Evolutionary conservation across 179 eudicot species (phyloP), one percentile per base, ranked within the genome.

Genomic region (Sideroxylon spinosum): DNA sequence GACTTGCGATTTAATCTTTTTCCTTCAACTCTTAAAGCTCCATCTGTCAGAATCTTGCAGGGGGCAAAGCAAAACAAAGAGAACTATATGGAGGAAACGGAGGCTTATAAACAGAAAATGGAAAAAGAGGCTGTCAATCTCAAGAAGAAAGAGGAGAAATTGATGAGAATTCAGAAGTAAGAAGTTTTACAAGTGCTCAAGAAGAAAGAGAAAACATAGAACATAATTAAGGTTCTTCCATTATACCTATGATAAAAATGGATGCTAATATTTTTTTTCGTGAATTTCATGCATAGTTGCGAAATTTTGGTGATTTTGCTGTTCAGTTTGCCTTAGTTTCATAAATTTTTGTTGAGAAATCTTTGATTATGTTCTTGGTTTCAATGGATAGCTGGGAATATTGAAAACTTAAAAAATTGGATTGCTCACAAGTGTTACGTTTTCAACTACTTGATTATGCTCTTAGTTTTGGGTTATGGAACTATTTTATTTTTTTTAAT

Each of bases 181-280:
- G 97, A 93, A 86, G 98, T 97, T 68, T 75, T 94, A 78, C 96
- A 90, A 72, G 80, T 94, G 84, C 93, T 94, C 23, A 94, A 90
- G 79, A 94, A 93, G 93, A 93, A 94, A 62, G 97, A 94, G 79
- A 92, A 93, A 86, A 86, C 93, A 70, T 91, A 89, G n/a, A 88
- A 84, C 82, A 82, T 94, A 37, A 94, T 94, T 22, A 94, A 94
- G 97, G 97, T 91, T 17, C 13, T 3, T 53, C 0, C 1, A 17
- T 14, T 16, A 14, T 2, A 44, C 44, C 44, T 37, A 16, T 7
- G 20, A 74, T 74, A 23, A 29, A 59, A 25, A 6, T 28, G 3
- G 37, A 1, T 6, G 6, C 46, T 65, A 46, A 5, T 7, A 0
- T 8, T 26, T 22, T 4, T 60, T 23, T 56, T 1, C 13, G 49